These are phyloP conservation scores for Geum urbanum DNA, from an alignment of 306 rosid species.

Conservation along the genomic window DNA sequence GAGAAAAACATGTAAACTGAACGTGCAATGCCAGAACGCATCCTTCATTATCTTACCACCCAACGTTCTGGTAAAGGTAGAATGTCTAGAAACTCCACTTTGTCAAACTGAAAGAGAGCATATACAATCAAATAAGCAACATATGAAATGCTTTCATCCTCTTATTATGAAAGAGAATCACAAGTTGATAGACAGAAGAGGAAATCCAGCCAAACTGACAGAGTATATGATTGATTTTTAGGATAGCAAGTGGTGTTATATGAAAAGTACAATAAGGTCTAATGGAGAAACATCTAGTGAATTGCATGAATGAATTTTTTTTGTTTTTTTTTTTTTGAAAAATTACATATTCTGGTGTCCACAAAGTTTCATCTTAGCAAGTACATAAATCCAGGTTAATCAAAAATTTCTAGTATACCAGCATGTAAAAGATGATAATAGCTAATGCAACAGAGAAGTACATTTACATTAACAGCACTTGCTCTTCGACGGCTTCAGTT, in stretches of 20 bases:
- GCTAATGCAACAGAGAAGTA: not conserved
- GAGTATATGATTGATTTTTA: not conserved
- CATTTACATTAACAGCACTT: not conserved
- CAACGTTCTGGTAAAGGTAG: constrained; percentile 89
- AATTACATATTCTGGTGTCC: not conserved
- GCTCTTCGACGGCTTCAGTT: not conserved
- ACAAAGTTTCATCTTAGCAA: not conserved
- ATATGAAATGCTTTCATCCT: not conserved
- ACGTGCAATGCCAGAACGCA: constrained; percentile 10
- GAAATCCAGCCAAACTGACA: not conserved
- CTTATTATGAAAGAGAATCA: not conserved
- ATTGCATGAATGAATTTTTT: no score
- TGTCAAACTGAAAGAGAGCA: constrained; percentile 56
- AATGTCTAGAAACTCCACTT: constrained; percentile 46
- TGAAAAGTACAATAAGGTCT: not conserved
- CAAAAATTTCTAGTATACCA: not conserved
- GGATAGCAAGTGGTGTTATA: not conserved
- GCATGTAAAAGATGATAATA: not conserved
- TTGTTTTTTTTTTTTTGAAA: no score
- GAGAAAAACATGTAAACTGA: constrained; percentile 18
- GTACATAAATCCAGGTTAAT: not conserved
- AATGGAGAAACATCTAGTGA: not conserved
- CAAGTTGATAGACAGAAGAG: not conserved
- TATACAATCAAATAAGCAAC: not conserved
- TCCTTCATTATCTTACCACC: constrained; percentile 63